Evolutionary conservation across 1,284 basidiomycete species (phyloP).

Genomic region (Sanghuangporus weigelae): DNA sequence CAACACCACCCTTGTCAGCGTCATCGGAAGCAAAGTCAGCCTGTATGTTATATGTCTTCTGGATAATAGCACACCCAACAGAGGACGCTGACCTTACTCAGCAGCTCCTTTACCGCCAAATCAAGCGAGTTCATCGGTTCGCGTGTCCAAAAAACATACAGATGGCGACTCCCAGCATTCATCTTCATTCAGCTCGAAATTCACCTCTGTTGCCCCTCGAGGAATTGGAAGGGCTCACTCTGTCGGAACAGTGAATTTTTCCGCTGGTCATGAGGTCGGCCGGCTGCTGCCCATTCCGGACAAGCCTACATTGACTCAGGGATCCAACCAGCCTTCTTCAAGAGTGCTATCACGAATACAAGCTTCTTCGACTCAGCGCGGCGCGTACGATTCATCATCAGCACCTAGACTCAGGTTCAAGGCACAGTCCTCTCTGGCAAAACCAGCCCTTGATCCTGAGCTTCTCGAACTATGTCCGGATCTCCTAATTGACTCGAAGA

Average conservation of each 20-base stretch:
- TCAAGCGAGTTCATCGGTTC: no score
- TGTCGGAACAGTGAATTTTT: no score
- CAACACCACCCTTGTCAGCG: neutral
- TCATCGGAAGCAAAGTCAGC: neutral
- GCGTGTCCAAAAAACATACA: no score
- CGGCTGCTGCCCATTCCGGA: neutral
- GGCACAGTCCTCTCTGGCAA: neutral
- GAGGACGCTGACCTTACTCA: no score
- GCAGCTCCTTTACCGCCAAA: no score
- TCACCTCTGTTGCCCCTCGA: no score
- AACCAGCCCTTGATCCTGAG: neutral
- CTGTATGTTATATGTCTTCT: neutral
- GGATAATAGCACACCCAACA: no score
- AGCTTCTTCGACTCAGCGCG: no score
- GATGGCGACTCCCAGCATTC: no score
- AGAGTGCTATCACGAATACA: neutral
- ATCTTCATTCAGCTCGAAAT: no score
- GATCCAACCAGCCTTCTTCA: neutral
- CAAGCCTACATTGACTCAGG: neutral
- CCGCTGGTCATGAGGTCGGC: no score
- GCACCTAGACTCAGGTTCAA: neutral
- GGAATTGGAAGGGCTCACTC: no score
- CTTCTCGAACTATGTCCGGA: neutral
- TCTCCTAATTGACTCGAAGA: neutral
- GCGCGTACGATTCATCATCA: neutral